Percentiles rank a stretch among this genome's conserved stretches.
Conservation (phyloP, 208 protist species). For the Trypanosomatidae sp. region DNA sequence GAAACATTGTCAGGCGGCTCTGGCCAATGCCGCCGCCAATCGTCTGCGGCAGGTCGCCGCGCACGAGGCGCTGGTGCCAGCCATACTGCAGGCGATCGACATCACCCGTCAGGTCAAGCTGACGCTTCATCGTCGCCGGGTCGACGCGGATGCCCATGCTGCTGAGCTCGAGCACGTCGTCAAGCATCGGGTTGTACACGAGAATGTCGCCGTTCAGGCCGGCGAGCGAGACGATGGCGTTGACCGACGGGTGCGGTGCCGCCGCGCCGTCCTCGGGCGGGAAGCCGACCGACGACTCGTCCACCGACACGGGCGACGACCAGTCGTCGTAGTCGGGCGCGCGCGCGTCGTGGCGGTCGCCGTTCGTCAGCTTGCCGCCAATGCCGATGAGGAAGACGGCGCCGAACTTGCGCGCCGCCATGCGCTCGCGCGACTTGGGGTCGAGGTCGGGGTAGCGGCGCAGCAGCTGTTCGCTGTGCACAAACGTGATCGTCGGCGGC, state of each 20-base stretch:
- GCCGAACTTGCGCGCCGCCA: conserved; percentile 53
- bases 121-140: conserved; percentile 46
- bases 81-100: conserved; percentile 36
- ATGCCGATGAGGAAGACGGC: conserved; percentile 88
- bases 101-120: conserved; percentile 58
- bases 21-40: conserved; percentile 83
- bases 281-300: conserved; percentile 17
- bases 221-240: conserved; percentile 33
- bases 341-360: conserved; percentile 69
- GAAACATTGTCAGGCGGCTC: conserved; percentile 79
- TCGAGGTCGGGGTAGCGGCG: conserved; percentile 59
- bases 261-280: conserved; percentile 8
- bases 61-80: conserved; percentile 75
- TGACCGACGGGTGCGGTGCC: conserved; percentile 14
- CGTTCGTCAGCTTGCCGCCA: conserved; percentile 63
- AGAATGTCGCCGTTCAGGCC: conserved; percentile 88
- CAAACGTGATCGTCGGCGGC: conserved; percentile 73
- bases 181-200: conserved; percentile 71
- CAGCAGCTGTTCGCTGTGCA: conserved; percentile 76
- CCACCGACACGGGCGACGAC: conserved; percentile 49
- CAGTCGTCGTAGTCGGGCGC: conserved; percentile 91
- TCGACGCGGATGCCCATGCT: conserved; percentile 90
- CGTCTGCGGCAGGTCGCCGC: conserved; percentile 67
- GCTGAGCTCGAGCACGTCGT: conserved; percentile 78
- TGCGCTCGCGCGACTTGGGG: conserved; percentile 74